A percentile compares a stretch with the other conserved stretches of the same genome.
Evolutionary conservation across 2,329 filamentous ascomycete species (phyloP).

Genomic region (Aspergillus floridensis): DNA sequence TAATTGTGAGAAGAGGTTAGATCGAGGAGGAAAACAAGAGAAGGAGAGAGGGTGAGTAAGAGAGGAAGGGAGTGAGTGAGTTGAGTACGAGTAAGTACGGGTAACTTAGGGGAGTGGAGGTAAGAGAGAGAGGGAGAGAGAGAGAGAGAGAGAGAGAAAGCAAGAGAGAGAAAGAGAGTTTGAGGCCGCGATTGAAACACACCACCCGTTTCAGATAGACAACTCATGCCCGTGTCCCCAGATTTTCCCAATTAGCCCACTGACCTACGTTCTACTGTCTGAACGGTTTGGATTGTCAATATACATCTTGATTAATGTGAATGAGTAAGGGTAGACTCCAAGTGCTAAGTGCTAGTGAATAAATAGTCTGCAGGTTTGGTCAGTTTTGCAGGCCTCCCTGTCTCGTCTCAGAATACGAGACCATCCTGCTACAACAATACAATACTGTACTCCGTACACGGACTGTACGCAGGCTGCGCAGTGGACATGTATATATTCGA

Average conservation of each 20-base stretch:
- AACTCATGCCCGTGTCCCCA: slow-evolving; percentile 9
- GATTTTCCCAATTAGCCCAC: neutral
- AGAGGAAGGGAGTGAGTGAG: neutral
- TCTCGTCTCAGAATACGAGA: neutral
- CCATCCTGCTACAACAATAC: neutral
- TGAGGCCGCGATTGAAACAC: slow-evolving; percentile 15
- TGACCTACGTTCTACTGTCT: too few species aligned
- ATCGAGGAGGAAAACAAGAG: neutral
- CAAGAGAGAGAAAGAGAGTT: slow-evolving; percentile 8
- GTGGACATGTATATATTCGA: too few species aligned
- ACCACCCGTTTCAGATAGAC: slow-evolving; percentile 22
- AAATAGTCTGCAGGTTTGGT: too few species aligned
- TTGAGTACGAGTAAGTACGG: neutral
- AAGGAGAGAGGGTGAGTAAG: slow-evolving; percentile 11
- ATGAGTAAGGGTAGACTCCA: too few species aligned
- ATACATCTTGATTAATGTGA: too few species aligned
- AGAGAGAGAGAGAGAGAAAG: neutral
- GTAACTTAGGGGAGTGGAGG: slow-evolving; percentile 7
- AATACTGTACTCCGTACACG: neutral
- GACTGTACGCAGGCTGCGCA: too few species aligned
- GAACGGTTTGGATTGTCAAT: too few species aligned
- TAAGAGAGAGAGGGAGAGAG: slow-evolving; percentile 1
- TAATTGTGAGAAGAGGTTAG: neutral
- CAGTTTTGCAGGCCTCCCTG: neutral
- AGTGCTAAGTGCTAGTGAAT: too few species aligned